A percentile compares a stretch with the other conserved stretches of the same genome.
phyloP scores from a whole-genome alignment of 1,284 basidiomycete species.

The Cryptococcus sp. region DNA sequence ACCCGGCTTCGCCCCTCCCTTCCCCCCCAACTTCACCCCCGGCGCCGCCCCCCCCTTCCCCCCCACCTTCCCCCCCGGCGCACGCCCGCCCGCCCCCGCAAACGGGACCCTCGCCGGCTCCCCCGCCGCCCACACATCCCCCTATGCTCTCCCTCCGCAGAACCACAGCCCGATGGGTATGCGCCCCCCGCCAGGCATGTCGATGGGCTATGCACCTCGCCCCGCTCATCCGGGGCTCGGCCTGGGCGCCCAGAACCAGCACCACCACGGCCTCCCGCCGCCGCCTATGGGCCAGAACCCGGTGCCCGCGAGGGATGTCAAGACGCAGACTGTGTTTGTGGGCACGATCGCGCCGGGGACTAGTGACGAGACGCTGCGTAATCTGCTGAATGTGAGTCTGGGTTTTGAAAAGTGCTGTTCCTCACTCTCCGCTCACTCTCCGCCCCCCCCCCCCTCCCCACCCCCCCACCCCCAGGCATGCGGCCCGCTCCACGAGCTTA shows the following conservation, averaged over 20 bases:
- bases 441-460: neutral
- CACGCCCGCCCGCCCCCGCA: slow-evolving; percentile 5
- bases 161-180: neutral
- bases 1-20: slow-evolving; percentile 25
- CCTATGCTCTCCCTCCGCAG: neutral
- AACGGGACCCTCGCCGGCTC: neutral
- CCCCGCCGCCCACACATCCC: neutral
- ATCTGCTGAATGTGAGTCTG: slow-evolving; percentile 67
- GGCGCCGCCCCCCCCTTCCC: slow-evolving; percentile 11
- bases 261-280: slow-evolving; percentile 21
- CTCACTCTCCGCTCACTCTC: neutral
- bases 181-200: slow-evolving; percentile 5
- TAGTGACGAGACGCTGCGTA: slow-evolving; percentile 68
- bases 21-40: slow-evolving; percentile 34
- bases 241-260: slow-evolving; percentile 15
- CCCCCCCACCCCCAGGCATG: slow-evolving; percentile 63
- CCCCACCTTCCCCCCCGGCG: slow-evolving; percentile 31
- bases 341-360: slow-evolving; percentile 95
- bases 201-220: slow-evolving; percentile 11
- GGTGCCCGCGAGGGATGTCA: slow-evolving; percentile 35
- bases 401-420: neutral
- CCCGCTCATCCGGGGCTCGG: slow-evolving; percentile 32
- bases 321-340: slow-evolving; percentile 69
- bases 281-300: slow-evolving; percentile 14
- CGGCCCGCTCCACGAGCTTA: slow-evolving; percentile 80